Evolutionary conservation across 2,329 filamentous ascomycete species (phyloP).

Genomic region (Colletotrichum nymphaeae): DNA sequence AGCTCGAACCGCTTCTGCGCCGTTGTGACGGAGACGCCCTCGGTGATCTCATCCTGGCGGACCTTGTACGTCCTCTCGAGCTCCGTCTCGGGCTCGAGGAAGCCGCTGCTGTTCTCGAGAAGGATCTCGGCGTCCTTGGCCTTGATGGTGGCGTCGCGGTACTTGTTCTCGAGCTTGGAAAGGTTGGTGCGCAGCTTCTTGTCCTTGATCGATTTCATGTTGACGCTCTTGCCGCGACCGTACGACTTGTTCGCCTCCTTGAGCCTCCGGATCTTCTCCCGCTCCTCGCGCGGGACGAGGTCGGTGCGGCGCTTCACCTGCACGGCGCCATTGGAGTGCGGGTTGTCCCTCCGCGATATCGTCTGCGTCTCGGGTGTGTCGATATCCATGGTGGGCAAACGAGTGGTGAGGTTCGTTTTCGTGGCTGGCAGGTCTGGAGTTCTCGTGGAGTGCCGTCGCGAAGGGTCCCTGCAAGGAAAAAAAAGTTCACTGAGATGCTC

Average conservation of each 20-base stretch:
- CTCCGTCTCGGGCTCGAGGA: slow-evolving; percentile 88
- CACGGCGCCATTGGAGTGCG: slow-evolving; percentile 64
- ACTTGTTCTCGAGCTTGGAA: slow-evolving; percentile 82
- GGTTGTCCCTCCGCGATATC: slow-evolving; percentile 45
- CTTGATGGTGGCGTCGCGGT: slow-evolving; percentile 81
- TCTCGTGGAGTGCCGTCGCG: slow-evolving; percentile 3
- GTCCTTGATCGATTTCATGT: slow-evolving; percentile 80
- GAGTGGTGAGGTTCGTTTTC: neutral
- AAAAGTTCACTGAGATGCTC: slow-evolving; percentile 5
- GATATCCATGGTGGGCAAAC: slow-evolving; percentile 47
- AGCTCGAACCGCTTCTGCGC: slow-evolving; percentile 95
- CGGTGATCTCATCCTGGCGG: slow-evolving; percentile 85
- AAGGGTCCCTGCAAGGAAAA: slow-evolving; percentile 7
- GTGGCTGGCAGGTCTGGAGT: neutral
- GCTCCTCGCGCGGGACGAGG: slow-evolving; percentile 63
- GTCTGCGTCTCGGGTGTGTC: slow-evolving; percentile 48
- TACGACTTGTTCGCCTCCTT: slow-evolving; percentile 80
- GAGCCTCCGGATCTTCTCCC: slow-evolving; percentile 61
- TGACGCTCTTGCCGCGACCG: slow-evolving; percentile 83
- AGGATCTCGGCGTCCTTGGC: slow-evolving; percentile 97
- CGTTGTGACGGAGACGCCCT: slow-evolving; percentile 81
- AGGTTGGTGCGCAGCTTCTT: slow-evolving; percentile 90
- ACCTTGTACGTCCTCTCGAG: slow-evolving; percentile 94
- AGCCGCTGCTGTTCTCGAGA: slow-evolving; percentile 86
- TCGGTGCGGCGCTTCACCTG: slow-evolving; percentile 62